Conservation (phyloP, 148 eudicot species). For the Cornus florida region DNA sequence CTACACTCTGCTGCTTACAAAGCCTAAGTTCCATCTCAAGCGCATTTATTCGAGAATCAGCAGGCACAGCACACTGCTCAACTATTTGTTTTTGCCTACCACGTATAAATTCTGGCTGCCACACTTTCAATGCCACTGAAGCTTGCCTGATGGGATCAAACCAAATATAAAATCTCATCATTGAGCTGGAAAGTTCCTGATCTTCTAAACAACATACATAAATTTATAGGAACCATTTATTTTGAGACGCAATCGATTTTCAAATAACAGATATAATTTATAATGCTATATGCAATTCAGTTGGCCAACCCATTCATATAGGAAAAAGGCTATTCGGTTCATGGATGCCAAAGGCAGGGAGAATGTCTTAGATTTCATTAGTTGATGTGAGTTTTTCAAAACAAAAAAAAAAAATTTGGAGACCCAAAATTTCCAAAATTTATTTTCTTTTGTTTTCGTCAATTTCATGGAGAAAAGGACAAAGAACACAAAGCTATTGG, state of each 20-base stretch:
- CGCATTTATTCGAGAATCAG: slow-evolving; percentile 57
- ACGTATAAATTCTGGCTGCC: slow-evolving; percentile 84
- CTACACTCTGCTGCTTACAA: slow-evolving; percentile 70
- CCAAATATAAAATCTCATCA: neutral
- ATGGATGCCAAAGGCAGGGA: neutral
- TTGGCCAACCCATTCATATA: too few relatives aligned
- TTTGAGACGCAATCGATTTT: neutral
- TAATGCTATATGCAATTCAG: neutral
- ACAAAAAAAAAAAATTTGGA: too few relatives aligned
- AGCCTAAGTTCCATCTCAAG: slow-evolving; percentile 88
- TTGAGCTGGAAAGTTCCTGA: neutral
- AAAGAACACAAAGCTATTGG: too few relatives aligned
- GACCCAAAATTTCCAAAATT: too few relatives aligned
- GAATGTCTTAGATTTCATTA: neutral
- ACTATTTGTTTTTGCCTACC: slow-evolving; percentile 75
- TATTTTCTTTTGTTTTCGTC: too few relatives aligned
- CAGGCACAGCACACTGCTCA: slow-evolving; percentile 78
- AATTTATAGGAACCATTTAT: neutral
- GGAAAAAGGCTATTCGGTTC: neutral
- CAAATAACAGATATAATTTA: neutral
- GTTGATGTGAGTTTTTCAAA: too few relatives aligned
- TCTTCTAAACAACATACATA: neutral
- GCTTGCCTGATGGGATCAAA: slow-evolving; percentile 61
- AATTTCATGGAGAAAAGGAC: too few relatives aligned
- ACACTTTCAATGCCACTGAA: slow-evolving; percentile 82